Conservation (phyloP, 1,139 yeast species). For the Suhomyces ambrosiae region DNA sequence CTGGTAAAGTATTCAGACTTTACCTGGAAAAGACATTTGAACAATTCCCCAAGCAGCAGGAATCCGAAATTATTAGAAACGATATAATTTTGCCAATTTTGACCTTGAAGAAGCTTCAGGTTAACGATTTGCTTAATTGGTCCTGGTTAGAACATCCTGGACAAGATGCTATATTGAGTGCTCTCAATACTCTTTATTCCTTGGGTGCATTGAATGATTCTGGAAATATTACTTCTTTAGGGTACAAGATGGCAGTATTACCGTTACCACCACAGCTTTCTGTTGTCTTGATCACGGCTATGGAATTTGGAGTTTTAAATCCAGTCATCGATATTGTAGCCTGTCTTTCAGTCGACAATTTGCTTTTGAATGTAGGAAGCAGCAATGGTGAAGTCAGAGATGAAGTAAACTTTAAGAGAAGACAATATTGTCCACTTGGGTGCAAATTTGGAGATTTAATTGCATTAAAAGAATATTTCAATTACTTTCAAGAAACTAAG, state of each 20-base stretch:
- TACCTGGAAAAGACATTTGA: conserved; percentile 72
- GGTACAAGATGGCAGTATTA: conserved; percentile 80
- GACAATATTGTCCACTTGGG: conserved; percentile 70
- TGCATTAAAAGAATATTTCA: conserved; percentile 76
- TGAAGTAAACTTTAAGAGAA: conserved; percentile 66
- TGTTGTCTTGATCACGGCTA: conserved; percentile 78
- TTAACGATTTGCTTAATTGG: conserved; percentile 82
- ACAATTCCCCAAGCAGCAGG: conserved; percentile 74
- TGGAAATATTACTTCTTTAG: conserved; percentile 77
- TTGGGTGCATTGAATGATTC: conserved; percentile 75
- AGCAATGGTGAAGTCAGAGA: conserved; percentile 83
- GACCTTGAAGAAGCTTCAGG: conserved; percentile 80
- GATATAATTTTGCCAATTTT: conserved; percentile 84
- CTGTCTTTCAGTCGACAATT: conserved; percentile 89
- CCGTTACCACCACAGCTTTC: conserved; percentile 92
- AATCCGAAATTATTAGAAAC: conserved; percentile 87
- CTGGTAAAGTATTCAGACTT: conserved; percentile 84
- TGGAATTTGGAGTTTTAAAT: conserved; percentile 55
- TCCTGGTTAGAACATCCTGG: conserved; percentile 94
- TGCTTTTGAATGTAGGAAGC: conserved; percentile 58
- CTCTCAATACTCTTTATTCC: conserved; percentile 75
- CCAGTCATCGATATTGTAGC: conserved; percentile 87
- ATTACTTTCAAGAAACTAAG: conserved; percentile 53
- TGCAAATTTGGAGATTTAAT: conserved; percentile 77
- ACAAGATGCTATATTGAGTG: conserved; percentile 70